Conservation (phyloP, 495 filamentous ascomycete genomes). For the Podospora tetraspora region DNA sequence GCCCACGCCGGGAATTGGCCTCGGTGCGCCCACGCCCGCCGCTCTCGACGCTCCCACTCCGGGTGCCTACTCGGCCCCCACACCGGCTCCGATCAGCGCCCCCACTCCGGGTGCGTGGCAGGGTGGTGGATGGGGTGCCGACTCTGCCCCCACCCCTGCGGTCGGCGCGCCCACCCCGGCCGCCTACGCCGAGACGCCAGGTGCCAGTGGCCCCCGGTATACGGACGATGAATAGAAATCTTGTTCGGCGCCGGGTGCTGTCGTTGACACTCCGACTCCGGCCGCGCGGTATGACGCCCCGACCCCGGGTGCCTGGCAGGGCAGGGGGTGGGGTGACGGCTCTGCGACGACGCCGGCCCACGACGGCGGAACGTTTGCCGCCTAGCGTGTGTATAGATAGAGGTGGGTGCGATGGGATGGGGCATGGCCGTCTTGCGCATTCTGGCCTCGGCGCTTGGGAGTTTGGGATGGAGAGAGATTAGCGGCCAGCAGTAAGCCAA, state of each 20-base stretch:
- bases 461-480: not conserved
- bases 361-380: not conserved
- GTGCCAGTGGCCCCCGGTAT: slow-evolving; percentile 58
- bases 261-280: not conserved
- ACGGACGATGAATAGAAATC: slow-evolving; percentile 40
- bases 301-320: not conserved
- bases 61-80: slow-evolving; percentile 63
- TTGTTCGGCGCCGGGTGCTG: not conserved
- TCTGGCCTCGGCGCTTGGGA: not conserved
- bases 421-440: not conserved
- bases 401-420: not conserved
- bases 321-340: not conserved
- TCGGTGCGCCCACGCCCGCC: slow-evolving; percentile 68
- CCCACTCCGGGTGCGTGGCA: slow-evolving; percentile 67
- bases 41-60: slow-evolving; percentile 75
- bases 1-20: slow-evolving; percentile 66
- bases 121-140: slow-evolving; percentile 52
- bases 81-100: slow-evolving; percentile 59
- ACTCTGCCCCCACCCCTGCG: slow-evolving; percentile 55
- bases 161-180: slow-evolving; percentile 70
- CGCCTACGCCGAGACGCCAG: slow-evolving; percentile 70
- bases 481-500: not conserved
- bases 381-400: not conserved
- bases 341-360: not conserved
- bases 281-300: not conserved